A percentile compares a stretch with the other conserved stretches of the same genome.
These are phyloP conservation scores for Leishmania amazonensis DNA, from an alignment of 208 protist species.

Conservation along the genomic window DNA sequence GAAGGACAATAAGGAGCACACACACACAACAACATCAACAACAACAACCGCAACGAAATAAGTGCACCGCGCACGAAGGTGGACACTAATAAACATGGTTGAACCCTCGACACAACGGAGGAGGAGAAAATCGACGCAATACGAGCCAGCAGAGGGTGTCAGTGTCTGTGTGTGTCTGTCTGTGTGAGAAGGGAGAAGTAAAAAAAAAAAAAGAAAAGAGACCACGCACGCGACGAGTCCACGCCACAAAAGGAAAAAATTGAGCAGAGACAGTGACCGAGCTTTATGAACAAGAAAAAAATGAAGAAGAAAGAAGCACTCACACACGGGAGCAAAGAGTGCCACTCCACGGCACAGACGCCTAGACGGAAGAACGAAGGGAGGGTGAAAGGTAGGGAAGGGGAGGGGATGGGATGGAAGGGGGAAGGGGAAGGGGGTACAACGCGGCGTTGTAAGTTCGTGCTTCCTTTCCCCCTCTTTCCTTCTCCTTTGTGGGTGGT, in stretches of 20 bases:
- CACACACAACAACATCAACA: not conserved
- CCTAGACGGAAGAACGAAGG: not conserved
- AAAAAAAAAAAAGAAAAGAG: not conserved
- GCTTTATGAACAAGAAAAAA: not conserved
- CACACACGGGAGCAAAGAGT: not conserved
- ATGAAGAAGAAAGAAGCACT: not conserved
- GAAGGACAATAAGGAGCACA: constrained; percentile 11
- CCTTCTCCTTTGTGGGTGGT: too few species aligned
- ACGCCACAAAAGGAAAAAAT: not conserved
- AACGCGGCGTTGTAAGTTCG: not conserved
- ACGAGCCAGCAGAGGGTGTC: not conserved
- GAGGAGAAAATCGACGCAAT: not conserved
- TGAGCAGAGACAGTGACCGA: not conserved
- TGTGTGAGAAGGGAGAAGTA: not conserved
- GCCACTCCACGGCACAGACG: not conserved
- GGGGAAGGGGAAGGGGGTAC: not conserved
- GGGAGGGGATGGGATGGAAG: not conserved
- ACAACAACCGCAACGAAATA: not conserved
- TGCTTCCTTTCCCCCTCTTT: too few species aligned
- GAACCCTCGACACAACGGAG: not conserved
- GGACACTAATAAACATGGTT: not conserved
- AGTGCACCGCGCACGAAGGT: not conserved
- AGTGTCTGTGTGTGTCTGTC: not conserved
- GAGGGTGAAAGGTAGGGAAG: not conserved
- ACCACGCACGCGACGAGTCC: not conserved